Conservation (phyloP, 441 rosid genomes). For the Erysimum cheiri region DNA sequence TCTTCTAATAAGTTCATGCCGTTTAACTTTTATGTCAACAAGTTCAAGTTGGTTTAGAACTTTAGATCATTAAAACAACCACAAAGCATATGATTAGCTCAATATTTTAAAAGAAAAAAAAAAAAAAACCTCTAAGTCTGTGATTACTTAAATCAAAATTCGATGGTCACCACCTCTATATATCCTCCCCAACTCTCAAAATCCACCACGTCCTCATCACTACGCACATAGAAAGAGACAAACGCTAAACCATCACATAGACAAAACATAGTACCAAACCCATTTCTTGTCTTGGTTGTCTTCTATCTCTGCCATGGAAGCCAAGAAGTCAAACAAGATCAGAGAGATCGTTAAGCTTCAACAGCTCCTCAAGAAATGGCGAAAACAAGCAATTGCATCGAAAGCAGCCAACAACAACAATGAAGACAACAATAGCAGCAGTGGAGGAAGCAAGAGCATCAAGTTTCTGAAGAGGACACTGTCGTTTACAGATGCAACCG, state of each 20-base stretch:
- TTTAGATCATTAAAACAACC: slow-evolving; percentile 7
- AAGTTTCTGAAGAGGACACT: slow-evolving; percentile 83
- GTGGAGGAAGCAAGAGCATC: slow-evolving; percentile 60
- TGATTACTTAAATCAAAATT: slow-evolving; percentile 3
- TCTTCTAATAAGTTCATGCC: background rate
- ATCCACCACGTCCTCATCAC: slow-evolving; percentile 28
- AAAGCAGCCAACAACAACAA: slow-evolving; percentile 37
- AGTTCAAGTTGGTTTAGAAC: slow-evolving; percentile 20
- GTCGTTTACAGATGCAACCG: slow-evolving; percentile 62
- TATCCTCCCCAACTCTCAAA: slow-evolving; percentile 13
- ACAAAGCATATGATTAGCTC: slow-evolving; percentile 20
- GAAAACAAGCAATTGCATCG: slow-evolving; percentile 70
- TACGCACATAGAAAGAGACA: slow-evolving; percentile 10
- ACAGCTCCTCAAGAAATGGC: slow-evolving; percentile 87
- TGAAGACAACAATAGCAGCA: slow-evolving; percentile 29
- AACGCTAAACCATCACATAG: slow-evolving; percentile 25
- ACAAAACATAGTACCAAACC: slow-evolving; percentile 12
- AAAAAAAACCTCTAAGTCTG: background rate
- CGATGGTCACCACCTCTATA: slow-evolving; percentile 26
- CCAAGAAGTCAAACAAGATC: slow-evolving; percentile 75
- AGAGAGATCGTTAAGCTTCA: slow-evolving; percentile 87
- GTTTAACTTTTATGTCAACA: background rate
- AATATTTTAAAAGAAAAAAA: background rate
- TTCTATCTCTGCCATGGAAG: slow-evolving; percentile 46
- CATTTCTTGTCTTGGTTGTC: slow-evolving; percentile 12